A percentile compares a stretch with the other conserved stretches of the same genome.
These are phyloP conservation scores for Exophiala phaeomuriformis DNA, from an alignment of 2,329 filamentous ascomycete genomes.

Conservation along the genomic window DNA sequence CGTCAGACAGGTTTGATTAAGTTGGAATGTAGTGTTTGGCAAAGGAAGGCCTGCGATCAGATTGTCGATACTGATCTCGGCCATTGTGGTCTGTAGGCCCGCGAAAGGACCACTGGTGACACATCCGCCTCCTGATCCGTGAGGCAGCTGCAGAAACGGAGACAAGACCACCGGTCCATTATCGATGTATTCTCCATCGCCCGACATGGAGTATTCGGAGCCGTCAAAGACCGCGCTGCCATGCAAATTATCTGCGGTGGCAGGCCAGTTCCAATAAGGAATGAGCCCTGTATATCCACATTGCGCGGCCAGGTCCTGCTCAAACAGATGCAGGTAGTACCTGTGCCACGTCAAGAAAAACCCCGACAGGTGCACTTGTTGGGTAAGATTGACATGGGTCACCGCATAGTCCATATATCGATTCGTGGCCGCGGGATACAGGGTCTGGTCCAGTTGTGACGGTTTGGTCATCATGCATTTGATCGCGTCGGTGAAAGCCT, in stretches of 20 bases:
- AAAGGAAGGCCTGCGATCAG: constrained; percentile 23
- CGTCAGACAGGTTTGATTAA: constrained; percentile 25
- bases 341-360: constrained; percentile 42
- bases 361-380: constrained; percentile 32
- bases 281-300: constrained; percentile 42
- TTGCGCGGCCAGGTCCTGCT: constrained; percentile 38
- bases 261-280: constrained; percentile 39
- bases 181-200: constrained; percentile 27
- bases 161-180: constrained; percentile 17
- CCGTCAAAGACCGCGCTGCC: constrained; percentile 35
- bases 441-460: constrained; percentile 30
- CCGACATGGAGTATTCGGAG: constrained; percentile 33
- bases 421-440: constrained; percentile 32
- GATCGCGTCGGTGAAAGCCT: constrained; percentile 35
- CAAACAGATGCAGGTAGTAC: constrained; percentile 38
- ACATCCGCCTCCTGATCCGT: constrained; percentile 28
- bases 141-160: constrained; percentile 21
- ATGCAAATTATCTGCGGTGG: constrained; percentile 30
- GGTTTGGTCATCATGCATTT: constrained; percentile 34
- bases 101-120: constrained; percentile 28
- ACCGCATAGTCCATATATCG: constrained; percentile 38
- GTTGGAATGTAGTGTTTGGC: constrained; percentile 21
- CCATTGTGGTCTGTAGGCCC: constrained; percentile 23
- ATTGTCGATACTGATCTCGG: constrained; percentile 16
- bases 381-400: constrained; percentile 34